Conservation (phyloP, 2,329 filamentous ascomycete species). For the Aspergillus carbonarius region DNA sequence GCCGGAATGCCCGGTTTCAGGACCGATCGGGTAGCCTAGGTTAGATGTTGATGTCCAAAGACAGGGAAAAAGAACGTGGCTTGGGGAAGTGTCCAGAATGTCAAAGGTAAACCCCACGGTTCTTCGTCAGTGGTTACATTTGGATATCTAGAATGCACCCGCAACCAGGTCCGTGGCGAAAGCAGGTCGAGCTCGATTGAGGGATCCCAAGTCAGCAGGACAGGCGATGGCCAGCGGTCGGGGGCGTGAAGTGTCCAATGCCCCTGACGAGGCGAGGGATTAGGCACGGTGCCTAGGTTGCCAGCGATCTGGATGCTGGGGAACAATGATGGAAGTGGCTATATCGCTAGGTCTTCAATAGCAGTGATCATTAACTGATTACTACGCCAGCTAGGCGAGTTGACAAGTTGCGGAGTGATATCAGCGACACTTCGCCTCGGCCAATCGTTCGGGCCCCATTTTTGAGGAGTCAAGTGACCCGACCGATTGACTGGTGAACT, state of each 20-base stretch:
- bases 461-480: slow-evolving; percentile 26
- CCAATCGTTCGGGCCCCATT: slow-evolving; percentile 23
- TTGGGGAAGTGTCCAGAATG: slow-evolving; percentile 13
- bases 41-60: not conserved
- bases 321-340: slow-evolving; percentile 6
- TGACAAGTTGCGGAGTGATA: slow-evolving; percentile 17
- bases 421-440: slow-evolving; percentile 9
- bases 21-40: not conserved
- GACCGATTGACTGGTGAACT: slow-evolving; percentile 16
- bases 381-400: slow-evolving; percentile 9
- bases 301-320: not conserved
- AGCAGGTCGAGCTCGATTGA: slow-evolving; percentile 24
- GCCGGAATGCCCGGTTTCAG: slow-evolving; percentile 1
- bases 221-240: slow-evolving; percentile 5
- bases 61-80: slow-evolving; percentile 15
- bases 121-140: not conserved
- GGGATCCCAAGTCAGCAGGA: slow-evolving; percentile 30
- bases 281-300: slow-evolving; percentile 5
- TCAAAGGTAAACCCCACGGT: slow-evolving; percentile 1
- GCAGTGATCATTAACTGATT: not conserved
- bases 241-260: slow-evolving; percentile 2
- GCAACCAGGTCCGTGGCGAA: slow-evolving; percentile 29
- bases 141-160: slow-evolving; percentile 5
- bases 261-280: slow-evolving; percentile 7
- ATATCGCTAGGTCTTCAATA: slow-evolving; percentile 8